Base-by-base conservation (phyloP, 108 stramenopile genomes). In the Mediolabrus comicus region DNA sequence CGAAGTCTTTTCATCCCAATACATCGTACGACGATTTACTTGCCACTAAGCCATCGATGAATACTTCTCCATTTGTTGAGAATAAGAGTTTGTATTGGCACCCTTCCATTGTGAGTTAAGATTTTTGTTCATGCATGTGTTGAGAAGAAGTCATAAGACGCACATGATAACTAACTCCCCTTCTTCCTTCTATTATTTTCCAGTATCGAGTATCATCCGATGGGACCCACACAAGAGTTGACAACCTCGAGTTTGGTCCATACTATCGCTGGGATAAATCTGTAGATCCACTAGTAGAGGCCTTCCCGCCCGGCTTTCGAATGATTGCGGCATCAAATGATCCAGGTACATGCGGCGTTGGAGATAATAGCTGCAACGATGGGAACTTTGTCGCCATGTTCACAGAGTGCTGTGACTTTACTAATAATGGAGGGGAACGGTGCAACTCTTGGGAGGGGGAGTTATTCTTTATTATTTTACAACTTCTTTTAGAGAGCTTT, bases 261-360 rank as follows among this genome's bases (percentile, higher is more conserved):
- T 72, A 77, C 55, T 77, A 77, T 35, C 63, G 76, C 12, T 77
- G 76, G 76, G 76, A 77, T 58, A 70, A 52, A 24, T 53, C 46
- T 19, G 62, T 62, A 7, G 53, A 11, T 2, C 62, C 69, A 7
- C 26, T 6, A 34, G 62, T 61, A 1, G 62, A 65, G 38, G 51
- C 75, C 22, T 76, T 76, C 14, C 75, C 75, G 6, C 62, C 69
- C 3, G 62, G 62, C 3, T 76, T 76, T 41, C 69, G 62, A 5
- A 71, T 71, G 69, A 76, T 76, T 58, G 69, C 75, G 17, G 60
- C 49, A 32, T 28, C 30, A 12, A 39, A 62, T 46, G 59, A 69
- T 27, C 30, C 28, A 33, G 58, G 41, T 16, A 4, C 36, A 1
- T 59, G 58, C 2, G 17, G 58, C 7, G 33, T 31, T 30, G 61